A percentile compares a stretch with the other conserved stretches of the same genome.
phyloP scores from a whole-genome alignment of 192 early-diverging fungal species.

The Rhizophagus sp. region DNA sequence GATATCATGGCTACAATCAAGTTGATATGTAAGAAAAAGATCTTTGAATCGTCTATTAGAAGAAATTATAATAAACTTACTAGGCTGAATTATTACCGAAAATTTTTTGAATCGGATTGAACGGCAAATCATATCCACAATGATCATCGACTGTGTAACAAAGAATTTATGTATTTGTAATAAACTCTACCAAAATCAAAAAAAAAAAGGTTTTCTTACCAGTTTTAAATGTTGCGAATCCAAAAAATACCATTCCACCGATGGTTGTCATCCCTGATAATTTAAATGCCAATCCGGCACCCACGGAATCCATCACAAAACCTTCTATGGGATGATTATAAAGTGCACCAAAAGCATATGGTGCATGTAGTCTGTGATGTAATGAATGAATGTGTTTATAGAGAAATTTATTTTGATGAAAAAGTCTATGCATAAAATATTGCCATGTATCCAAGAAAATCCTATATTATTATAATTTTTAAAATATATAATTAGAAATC shows the following conservation, averaged over 20 bases:
- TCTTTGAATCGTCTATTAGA: not conserved
- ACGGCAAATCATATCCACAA: slow-evolving; percentile 77
- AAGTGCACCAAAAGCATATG: slow-evolving; percentile 79
- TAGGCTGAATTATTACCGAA: slow-evolving; percentile 75
- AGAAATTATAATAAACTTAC: slow-evolving; percentile 45
- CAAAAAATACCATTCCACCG: slow-evolving; percentile 68
- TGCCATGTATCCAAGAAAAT: slow-evolving; percentile 56
- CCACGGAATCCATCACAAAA: slow-evolving; percentile 72
- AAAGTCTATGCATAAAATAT: slow-evolving; percentile 75
- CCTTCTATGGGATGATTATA: slow-evolving; percentile 85
- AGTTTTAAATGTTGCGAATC: slow-evolving; percentile 76
- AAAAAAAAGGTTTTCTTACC: slow-evolving; percentile 8
- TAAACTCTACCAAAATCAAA: not conserved
- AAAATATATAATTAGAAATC: not conserved
- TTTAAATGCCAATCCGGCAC: slow-evolving; percentile 62
- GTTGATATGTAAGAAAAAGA: not conserved
- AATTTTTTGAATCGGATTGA: slow-evolving; percentile 66
- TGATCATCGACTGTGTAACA: slow-evolving; percentile 69
- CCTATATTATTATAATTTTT: slow-evolving; percentile 35
- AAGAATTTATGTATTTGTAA: not conserved
- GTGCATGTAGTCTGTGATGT: slow-evolving; percentile 75
- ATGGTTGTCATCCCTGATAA: slow-evolving; percentile 69
- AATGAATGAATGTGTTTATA: slow-evolving; percentile 76
- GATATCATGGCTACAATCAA: slow-evolving; percentile 50
- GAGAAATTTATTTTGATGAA: slow-evolving; percentile 68